Evolutionary conservation across 768 basidiomycete genomes (phyloP).

Genomic region (Candolleomyces efflorescens): DNA sequence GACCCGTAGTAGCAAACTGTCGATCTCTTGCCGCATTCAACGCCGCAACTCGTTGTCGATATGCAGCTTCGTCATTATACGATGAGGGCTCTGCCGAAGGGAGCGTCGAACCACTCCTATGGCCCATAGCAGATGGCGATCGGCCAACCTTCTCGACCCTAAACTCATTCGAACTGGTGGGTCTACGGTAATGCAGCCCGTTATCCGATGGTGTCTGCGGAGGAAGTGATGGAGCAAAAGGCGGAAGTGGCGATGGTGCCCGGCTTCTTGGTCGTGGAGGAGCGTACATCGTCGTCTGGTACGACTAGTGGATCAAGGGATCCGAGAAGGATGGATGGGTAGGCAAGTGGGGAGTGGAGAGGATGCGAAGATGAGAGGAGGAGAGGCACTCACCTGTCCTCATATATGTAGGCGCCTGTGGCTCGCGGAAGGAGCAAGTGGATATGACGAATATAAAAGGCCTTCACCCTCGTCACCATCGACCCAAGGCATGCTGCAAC

Average conservation of each 20-base stretch:
- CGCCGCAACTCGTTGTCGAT: constrained; percentile 49
- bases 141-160: constrained; percentile 58
- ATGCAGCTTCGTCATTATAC: constrained; percentile 45
- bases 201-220: background rate
- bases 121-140: constrained; percentile 17
- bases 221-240: constrained; percentile 4
- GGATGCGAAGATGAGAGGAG: background rate
- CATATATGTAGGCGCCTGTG: background rate
- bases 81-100: constrained; percentile 23
- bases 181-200: constrained; percentile 26
- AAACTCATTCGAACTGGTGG: constrained; percentile 49
- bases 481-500: constrained; percentile 9
- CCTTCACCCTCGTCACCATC: background rate
- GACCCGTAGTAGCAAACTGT: constrained; percentile 62
- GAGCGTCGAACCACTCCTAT: constrained; percentile 23
- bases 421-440: background rate
- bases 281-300: constrained; percentile 11
- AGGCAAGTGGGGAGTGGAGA: background rate
- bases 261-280: constrained; percentile 11
- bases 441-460: background rate
- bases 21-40: constrained; percentile 56
- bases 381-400: background rate
- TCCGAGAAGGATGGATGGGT: background rate
- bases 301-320: background rate
- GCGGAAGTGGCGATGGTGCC: constrained; percentile 7